These are phyloP conservation scores for Escovopsis sp. DNA, from an alignment of 2,329 filamentous ascomycete genomes.

Conservation along the genomic window DNA sequence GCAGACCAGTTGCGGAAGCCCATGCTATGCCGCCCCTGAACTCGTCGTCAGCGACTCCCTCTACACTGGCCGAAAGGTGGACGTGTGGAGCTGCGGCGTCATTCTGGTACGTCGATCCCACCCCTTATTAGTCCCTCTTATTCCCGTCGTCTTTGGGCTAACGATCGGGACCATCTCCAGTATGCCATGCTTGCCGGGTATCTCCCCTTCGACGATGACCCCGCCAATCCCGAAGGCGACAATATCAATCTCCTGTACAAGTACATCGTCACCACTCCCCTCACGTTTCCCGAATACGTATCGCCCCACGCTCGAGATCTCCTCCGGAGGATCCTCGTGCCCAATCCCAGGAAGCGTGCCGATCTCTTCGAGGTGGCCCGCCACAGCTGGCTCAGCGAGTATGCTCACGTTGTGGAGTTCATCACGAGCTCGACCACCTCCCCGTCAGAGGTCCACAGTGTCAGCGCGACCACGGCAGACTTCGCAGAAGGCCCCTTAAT, in stretches of 20 bases:
- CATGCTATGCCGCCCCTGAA: constrained; percentile 93
- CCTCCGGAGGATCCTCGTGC: constrained; percentile 81
- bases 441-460: constrained; percentile 68
- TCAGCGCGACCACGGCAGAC: constrained; percentile 47
- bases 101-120: constrained; percentile 60
- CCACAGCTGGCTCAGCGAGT: constrained; percentile 96
- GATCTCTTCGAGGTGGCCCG: constrained; percentile 94
- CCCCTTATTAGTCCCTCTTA: not conserved
- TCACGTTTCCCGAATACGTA: constrained; percentile 97
- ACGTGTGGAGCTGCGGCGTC: constrained; percentile 98
- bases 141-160: constrained; percentile 1
- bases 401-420: constrained; percentile 88
- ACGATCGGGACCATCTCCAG: constrained; percentile 30
- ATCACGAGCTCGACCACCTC: constrained; percentile 93
- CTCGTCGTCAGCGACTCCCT: constrained; percentile 93
- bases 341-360: constrained; percentile 84
- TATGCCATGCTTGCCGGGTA: constrained; percentile 98
- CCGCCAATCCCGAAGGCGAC: constrained; percentile 93
- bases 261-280: constrained; percentile 92
- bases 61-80: constrained; percentile 93
- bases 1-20: constrained; percentile 97
- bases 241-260: constrained; percentile 99
- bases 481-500: constrained; percentile 44
- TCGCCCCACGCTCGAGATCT: constrained; percentile 91
- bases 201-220: constrained; percentile 93